Percentiles rank a stretch among this genome's conserved stretches.
phyloP scores from a whole-genome alignment of 257 asterid genomes.

The Solanum chmielewskii region DNA sequence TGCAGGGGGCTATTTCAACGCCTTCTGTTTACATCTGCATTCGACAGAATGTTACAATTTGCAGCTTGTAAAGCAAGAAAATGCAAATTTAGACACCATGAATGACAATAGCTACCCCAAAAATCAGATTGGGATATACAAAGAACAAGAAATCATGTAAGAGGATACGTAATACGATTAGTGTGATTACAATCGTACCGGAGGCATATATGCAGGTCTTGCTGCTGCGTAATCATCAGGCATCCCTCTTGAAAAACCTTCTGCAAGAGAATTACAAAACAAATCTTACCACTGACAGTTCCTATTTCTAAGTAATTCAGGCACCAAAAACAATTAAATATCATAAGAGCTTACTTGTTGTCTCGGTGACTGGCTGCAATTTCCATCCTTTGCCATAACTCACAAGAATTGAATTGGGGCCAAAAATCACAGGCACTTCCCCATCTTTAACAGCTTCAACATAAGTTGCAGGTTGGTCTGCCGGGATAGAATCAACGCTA shows the following conservation, averaged over 20 bases:
- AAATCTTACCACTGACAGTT: background rate
- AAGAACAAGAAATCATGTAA: background rate
- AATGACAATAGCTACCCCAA: background rate
- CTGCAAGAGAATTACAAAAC: background rate
- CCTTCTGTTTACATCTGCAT: background rate
- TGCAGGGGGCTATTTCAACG: background rate
- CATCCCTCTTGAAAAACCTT: background rate
- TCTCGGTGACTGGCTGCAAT: slow-evolving; percentile 46
- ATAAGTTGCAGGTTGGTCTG: slow-evolving; percentile 31
- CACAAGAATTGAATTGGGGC: slow-evolving; percentile 59
- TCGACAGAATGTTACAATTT: background rate
- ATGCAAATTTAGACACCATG: background rate
- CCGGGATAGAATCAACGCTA: slow-evolving; percentile 18
- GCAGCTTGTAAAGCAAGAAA: background rate
- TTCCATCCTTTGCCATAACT: slow-evolving; percentile 67
- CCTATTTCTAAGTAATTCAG: background rate
- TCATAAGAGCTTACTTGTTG: slow-evolving; percentile 17
- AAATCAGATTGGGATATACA: background rate
- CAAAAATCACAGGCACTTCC: slow-evolving; percentile 69
- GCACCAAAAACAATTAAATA: background rate
- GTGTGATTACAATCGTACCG: background rate
- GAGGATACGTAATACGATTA: background rate
- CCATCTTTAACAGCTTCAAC: slow-evolving; percentile 83
- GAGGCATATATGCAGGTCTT: background rate
- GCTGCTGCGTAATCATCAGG: background rate